Conservation (phyloP, 208 protist species). For the Entamoeba histolytica region DNA sequence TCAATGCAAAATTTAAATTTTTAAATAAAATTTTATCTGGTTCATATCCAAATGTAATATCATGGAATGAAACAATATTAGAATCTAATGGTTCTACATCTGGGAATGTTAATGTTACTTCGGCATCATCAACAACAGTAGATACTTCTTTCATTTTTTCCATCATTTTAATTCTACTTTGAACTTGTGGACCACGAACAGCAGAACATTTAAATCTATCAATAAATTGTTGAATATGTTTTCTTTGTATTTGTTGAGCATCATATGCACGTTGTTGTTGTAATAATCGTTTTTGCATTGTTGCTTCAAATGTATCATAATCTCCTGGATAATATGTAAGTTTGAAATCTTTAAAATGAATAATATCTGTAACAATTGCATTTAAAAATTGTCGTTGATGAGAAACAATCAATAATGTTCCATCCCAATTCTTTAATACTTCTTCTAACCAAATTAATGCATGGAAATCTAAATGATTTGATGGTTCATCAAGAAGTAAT, state of each 20-base stretch:
- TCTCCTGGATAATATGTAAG: background rate
- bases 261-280: background rate
- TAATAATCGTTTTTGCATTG: background rate
- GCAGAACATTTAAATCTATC: constrained; percentile 57
- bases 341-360: constrained; percentile 10
- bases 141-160: constrained; percentile 62
- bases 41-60: background rate
- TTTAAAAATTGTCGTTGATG: constrained; percentile 33
- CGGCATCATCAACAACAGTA: constrained; percentile 72
- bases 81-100: background rate
- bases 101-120: background rate
- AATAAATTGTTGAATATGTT: background rate
- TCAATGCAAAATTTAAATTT: constrained; percentile 65
- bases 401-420: constrained; percentile 27
- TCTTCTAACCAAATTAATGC: background rate
- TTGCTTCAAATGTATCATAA: background rate
- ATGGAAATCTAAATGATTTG: constrained; percentile 55
- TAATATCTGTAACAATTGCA: constrained; percentile 15
- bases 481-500: constrained; percentile 81
- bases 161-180: constrained; percentile 64
- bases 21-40: constrained; percentile 1
- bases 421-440: background rate
- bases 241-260: background rate
- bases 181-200: constrained; percentile 60
- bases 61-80: background rate